Base-by-base conservation (phyloP, 352 stramenopile genomes). In the Blastocystis sp. region DNA sequence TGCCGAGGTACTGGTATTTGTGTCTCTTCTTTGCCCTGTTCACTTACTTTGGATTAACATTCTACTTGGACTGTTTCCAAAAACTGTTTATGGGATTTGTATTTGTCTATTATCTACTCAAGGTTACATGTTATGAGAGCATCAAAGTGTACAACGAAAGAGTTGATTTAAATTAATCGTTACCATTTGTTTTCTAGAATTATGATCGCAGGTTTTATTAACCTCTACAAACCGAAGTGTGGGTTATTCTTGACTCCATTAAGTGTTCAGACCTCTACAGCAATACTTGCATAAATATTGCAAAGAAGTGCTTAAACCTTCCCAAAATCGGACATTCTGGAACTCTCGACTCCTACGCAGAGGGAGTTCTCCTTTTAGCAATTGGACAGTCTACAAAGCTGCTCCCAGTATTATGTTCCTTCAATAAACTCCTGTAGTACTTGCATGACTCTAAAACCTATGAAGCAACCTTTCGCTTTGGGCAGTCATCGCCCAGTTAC, bases 191-290 rank as follows among this genome's bases (percentile, higher is more conserved):
- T 85, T 65, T 59, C 20, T 47, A 13, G 37, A 78, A 20, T 24
- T 7, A 75, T 75, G 45, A 34, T 34, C 20, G 41, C 47, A 18
- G 73, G 73, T 18, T 85, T 85, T 45, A 8, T 85, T 16, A 85
- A 85, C 39, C 47, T 85, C 5, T 85, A 85, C 45, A 85, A 85
- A 65, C 73, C 73, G n/a, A 66, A 68, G 73, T 85, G 6, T 30
- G 37, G 18, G 18, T 18, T 45, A 39, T 18, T 37, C 2, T 3
- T 13, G 9, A 50, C 43, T 20, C 41, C 30, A 34, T 34, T 64
- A n/a, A 37, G 53, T 8, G 18, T 26, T 9, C 41, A 85, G 73
- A 53, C 30, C n/a, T 66, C 20, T 20, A 8, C 2, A 85, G 73
- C 30, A 41, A 47, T 8, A 9, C 18, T n/a, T 85, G 73, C 53